phyloP scores from a whole-genome alignment of 1,284 basidiomycete species.

The Apiotrichum siamense region DNA sequence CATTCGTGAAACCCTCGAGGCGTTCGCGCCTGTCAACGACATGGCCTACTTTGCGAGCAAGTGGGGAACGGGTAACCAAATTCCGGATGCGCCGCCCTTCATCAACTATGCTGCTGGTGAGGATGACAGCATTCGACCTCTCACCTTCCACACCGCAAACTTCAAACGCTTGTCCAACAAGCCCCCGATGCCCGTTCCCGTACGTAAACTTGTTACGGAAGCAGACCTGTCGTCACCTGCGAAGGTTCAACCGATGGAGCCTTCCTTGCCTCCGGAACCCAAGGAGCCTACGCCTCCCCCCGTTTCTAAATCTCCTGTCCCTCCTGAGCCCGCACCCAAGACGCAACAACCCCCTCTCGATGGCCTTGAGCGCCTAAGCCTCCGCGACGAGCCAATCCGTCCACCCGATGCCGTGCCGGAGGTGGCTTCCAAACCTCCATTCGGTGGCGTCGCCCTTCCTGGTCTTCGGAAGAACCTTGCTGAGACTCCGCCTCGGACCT shows the following conservation, averaged over 20 bases:
- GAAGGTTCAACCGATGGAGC: background rate
- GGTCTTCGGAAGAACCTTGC: constrained; percentile 27
- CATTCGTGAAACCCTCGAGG: constrained; percentile 71
- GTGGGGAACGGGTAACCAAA: constrained; percentile 75
- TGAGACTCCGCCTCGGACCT: constrained; percentile 9
- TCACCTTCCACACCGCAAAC: constrained; percentile 38
- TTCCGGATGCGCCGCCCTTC: constrained; percentile 52
- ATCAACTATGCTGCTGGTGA: constrained; percentile 57
- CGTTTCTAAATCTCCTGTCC: background rate
- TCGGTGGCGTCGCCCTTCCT: constrained; percentile 42
- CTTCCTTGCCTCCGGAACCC: background rate
- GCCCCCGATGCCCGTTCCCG: background rate
- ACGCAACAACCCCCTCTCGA: background rate
- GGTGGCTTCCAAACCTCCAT: constrained; percentile 23
- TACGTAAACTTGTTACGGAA: background rate
- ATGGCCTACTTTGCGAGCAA: constrained; percentile 77
- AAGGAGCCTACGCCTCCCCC: constrained; percentile 2
- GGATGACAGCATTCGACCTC: constrained; percentile 31
- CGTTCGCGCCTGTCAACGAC: constrained; percentile 72
- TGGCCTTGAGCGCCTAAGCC: constrained; percentile 7
- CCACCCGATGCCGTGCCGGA: constrained; percentile 1
- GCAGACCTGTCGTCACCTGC: background rate
- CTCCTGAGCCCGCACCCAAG: constrained; percentile 2
- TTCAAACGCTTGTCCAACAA: constrained; percentile 40
- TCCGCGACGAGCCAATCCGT: background rate